Conservation (phyloP, 2,329 filamentous ascomycete species). For the Aspergillus fumigatiaffinis region DNA sequence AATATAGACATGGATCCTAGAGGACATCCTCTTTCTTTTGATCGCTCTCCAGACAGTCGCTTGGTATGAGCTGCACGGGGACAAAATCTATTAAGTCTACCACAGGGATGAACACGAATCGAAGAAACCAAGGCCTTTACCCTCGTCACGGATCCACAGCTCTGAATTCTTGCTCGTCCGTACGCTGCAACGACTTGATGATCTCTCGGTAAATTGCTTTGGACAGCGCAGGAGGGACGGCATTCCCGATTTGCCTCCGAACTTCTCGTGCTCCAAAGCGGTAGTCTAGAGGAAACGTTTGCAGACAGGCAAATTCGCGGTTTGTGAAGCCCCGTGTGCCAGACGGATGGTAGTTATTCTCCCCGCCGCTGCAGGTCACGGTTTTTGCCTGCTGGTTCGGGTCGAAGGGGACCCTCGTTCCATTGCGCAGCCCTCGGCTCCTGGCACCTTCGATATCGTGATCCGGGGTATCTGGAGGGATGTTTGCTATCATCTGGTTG, state of each 20-base stretch:
- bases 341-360: constrained; percentile 61
- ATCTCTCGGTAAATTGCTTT: constrained; percentile 38
- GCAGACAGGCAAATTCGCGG: constrained; percentile 64
- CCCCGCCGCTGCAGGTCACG: constrained; percentile 61
- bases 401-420: constrained; percentile 42
- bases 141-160: background rate
- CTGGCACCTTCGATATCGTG: constrained; percentile 36
- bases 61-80: background rate
- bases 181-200: constrained; percentile 31
- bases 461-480: constrained; percentile 39
- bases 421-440: constrained; percentile 17
- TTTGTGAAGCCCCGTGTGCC: constrained; percentile 62
- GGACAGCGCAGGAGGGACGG: constrained; percentile 60
- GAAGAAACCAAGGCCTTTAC: background rate
- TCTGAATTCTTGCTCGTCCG: constrained; percentile 28
- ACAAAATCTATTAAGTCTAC: background rate
- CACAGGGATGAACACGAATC: background rate
- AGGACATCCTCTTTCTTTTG: background rate
- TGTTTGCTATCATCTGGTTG: constrained; percentile 36
- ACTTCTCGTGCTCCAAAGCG: constrained; percentile 47
- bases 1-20: background rate
- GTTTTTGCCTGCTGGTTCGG: constrained; percentile 50
- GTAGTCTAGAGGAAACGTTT: constrained; percentile 64
- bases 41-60: too few species aligned
- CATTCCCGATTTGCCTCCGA: constrained; percentile 70